Evolutionary conservation across 768 basidiomycete genomes (phyloP), one percentile per base, ranked within the genome.

Genomic region (Termitomyces sp.): DNA sequence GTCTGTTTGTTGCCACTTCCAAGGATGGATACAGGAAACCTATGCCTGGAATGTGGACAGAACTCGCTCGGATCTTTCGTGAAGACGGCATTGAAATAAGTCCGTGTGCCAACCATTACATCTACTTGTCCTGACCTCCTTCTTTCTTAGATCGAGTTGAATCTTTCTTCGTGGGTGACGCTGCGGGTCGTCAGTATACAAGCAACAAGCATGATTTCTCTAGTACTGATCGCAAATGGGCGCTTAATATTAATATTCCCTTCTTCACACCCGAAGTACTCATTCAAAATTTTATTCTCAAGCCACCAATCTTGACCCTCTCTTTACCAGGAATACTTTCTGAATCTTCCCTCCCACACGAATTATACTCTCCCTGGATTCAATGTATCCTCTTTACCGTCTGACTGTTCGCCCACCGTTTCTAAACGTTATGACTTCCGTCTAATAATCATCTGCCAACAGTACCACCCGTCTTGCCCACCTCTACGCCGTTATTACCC

Each of bases 111-210:
- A 44, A 18, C 40, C 36, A 45, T 34, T 16, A 16, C 10, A 8
- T 30, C 34, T 27, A 22, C 34, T 30, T 26, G 43, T 40, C 16
- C 33, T 57, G 20, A 24, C 12, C 56, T 69, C 69, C 72, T 9
- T n/a, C 18, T 7, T 30, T 6, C 33, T 0, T 65, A 95, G 93
- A 95, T 68, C 80, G 83, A 62, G 57, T 66, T 0, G 43, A 74
- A 0, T 88, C 91, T 0, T 90, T 91, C 64, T 95, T 89, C 63
- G 87, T 96, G 1, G 95, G 95, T 3, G 95, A 97, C 64, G 93
- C 93, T 1, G 95, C 93, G 12, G 95, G 94, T 12, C 83, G 95
- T 45, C 68, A 74, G 48, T 79, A 77, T 58, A 51, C 72, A 18
- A 70, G 68, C 36, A 65, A 64, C 37, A 73, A 78, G 45, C 71